phyloP scores from a whole-genome alignment of 2,329 filamentous ascomycete genomes.

The Parasarocladium wereldwijsianum region DNA sequence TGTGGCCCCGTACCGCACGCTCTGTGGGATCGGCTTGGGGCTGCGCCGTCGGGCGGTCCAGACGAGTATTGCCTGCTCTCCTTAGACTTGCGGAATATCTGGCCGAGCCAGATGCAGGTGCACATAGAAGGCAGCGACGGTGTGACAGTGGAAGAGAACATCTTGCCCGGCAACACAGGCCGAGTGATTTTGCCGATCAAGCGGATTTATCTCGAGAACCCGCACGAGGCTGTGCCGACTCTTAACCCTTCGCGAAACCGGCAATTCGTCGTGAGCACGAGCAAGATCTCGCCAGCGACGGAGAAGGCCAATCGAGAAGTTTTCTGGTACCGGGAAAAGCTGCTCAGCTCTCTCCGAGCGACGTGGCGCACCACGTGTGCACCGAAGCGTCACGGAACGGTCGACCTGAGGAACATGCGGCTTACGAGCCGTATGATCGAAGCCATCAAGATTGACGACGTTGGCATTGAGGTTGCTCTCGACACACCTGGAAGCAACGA shows the following conservation, averaged over 20 bases:
- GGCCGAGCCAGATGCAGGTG: slow-evolving; percentile 66
- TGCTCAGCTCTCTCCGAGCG: slow-evolving; percentile 57
- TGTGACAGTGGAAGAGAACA: slow-evolving; percentile 35
- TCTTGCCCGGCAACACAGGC: slow-evolving; percentile 54
- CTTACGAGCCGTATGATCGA: slow-evolving; percentile 70
- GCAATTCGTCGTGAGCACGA: slow-evolving; percentile 82
- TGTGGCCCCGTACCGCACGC: slow-evolving; percentile 47
- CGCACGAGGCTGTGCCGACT: slow-evolving; percentile 63
- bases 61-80: slow-evolving; percentile 65
- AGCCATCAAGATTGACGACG: slow-evolving; percentile 64
- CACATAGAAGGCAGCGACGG: slow-evolving; percentile 40
- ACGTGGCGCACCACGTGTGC: slow-evolving; percentile 50
- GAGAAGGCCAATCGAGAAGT: slow-evolving; percentile 67
- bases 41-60: slow-evolving; percentile 20
- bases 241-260: slow-evolving; percentile 69
- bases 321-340: slow-evolving; percentile 81
- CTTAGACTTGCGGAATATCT: slow-evolving; percentile 77
- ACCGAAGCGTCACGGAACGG: slow-evolving; percentile 42
- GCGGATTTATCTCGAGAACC: slow-evolving; percentile 61
- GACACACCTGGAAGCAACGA: slow-evolving; percentile 9
- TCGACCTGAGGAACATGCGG: slow-evolving; percentile 65
- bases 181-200: slow-evolving; percentile 64
- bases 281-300: slow-evolving; percentile 62
- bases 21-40: slow-evolving; percentile 36
- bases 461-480: slow-evolving; percentile 35